Evolutionary conservation across 2,329 filamentous ascomycete species (phyloP), one percentile per base, ranked within the genome.

Genomic region (Colletotrichum navitas): DNA sequence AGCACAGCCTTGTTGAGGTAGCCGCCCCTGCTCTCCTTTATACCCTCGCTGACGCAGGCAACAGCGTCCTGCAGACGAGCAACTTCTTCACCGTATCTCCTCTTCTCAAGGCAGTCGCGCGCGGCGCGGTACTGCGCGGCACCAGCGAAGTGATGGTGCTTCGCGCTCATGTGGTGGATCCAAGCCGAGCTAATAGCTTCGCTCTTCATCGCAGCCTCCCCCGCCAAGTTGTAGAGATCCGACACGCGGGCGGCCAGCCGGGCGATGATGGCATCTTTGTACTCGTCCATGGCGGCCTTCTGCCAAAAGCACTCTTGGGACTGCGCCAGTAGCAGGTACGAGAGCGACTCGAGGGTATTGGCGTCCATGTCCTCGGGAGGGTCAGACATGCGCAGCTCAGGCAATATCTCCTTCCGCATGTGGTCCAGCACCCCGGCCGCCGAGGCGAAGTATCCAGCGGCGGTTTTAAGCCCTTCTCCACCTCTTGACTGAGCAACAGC

Each of bases 291-390:
- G 70, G 97, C 95, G 0, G 96, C 95, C 80, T 97, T 98, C 76
- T 96, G 93, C 96, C 96, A 99, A 81, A 96, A 98, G 79, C 95
- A 98, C 83, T 99, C 96, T 79, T 99, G 96, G 36, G 93, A 95
- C 80, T 99, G 94, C 1, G 95, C 95, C 12, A 99, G 87, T 80
- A 97, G 90, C 39, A 99, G 86, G 79, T 95, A 90, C 76, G 93
- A 89, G 56, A 98, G 83, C 63, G 93, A 94, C 76, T 95, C 93
- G 59, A 99, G 85, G 0, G 95, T 98, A 77, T 93, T 89, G 62
- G 90, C 88, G 77, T 99, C 96, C 94, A 99, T 97, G 79, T 99
- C 96, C 79, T 98, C 96, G 1, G 96, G 95, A 0, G 95, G 94
- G 18, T 92, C 90, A 2, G 93, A 88, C 84, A 88, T 89, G 70